Evolutionary conservation across 768 basidiomycete genomes (phyloP).

Genomic region (Lactarius hatsudake): DNA sequence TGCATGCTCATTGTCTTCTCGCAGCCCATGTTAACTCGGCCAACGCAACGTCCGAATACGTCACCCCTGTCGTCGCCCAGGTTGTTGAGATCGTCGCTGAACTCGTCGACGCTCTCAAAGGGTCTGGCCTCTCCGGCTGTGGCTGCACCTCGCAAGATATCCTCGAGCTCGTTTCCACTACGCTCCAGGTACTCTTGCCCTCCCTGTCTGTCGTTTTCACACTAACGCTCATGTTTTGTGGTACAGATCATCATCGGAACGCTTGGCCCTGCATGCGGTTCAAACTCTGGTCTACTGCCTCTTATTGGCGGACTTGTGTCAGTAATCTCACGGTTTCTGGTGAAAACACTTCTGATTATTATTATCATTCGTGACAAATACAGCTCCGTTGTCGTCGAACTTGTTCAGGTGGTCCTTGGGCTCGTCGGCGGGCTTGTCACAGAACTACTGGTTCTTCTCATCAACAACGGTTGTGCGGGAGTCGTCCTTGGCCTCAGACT

Average conservation of each 20-base stretch:
- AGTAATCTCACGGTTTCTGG: not conserved
- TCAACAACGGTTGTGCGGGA: constrained; percentile 12
- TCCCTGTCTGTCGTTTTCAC: not conserved
- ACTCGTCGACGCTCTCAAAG: not conserved
- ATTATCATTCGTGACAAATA: not conserved
- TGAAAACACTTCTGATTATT: constrained; percentile 1
- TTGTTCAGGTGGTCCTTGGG: constrained; percentile 13
- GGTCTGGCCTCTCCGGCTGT: not conserved
- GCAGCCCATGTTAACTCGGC: not conserved
- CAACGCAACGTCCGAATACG: constrained; percentile 1
- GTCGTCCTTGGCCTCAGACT: constrained; percentile 5
- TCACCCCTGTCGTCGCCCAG: not conserved
- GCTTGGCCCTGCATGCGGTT: not conserved
- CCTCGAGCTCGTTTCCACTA: not conserved
- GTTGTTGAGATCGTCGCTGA: not conserved
- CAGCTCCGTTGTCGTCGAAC: constrained; percentile 1
- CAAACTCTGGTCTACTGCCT: not conserved
- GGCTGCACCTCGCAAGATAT: constrained; percentile 6
- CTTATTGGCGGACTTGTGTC: constrained; percentile 11
- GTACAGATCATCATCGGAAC: constrained; percentile 9
- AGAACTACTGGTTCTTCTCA: constrained; percentile 14
- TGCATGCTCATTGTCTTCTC: not conserved
- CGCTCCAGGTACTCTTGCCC: not conserved
- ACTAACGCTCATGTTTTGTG: not conserved
- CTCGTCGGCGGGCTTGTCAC: constrained; percentile 6